A percentile compares a stretch with the other conserved stretches of the same genome.
Evolutionary conservation across 2,329 filamentous ascomycete species (phyloP).

Genomic region (Aspergillus aculeatinus): DNA sequence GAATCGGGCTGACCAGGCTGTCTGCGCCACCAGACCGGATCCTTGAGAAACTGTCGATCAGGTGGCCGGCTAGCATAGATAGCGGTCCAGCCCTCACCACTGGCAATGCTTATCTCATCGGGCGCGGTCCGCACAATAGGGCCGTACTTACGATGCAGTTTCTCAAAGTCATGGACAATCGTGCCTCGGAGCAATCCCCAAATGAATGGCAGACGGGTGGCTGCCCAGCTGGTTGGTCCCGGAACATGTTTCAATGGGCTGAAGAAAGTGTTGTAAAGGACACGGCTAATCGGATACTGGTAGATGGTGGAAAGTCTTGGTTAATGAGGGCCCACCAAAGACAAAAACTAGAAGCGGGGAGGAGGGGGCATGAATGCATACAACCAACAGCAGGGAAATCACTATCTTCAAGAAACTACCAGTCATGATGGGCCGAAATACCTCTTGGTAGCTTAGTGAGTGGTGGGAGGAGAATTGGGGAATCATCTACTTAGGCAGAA

Average conservation of each 20-base stretch:
- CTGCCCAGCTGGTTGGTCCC: neutral
- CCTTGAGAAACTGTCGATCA: slow-evolving; percentile 6
- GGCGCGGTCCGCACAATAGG: slow-evolving; percentile 3
- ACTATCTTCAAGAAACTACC: too few relatives aligned
- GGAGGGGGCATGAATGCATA: too few relatives aligned
- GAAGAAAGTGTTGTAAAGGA: slow-evolving; percentile 3
- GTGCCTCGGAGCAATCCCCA: neutral
- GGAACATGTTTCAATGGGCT: neutral
- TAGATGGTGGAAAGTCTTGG: too few relatives aligned
- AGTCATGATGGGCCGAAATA: too few relatives aligned
- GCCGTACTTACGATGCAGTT: neutral
- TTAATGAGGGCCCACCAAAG: too few relatives aligned
- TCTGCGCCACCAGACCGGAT: slow-evolving; percentile 7
- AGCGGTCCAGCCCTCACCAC: neutral
- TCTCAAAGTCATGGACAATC: neutral
- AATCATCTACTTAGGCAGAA: too few relatives aligned
- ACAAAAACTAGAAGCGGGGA: too few relatives aligned
- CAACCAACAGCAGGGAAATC: too few relatives aligned
- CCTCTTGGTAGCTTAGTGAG: too few relatives aligned
- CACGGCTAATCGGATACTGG: neutral
- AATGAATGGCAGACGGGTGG: slow-evolving; percentile 3
- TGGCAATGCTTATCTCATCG: slow-evolving; percentile 2
- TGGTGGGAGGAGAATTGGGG: too few relatives aligned
- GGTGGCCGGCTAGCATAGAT: neutral
- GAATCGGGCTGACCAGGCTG: slow-evolving; percentile 10